A percentile compares a stretch with the other conserved stretches of the same genome.
Evolutionary conservation across 176 grass and related monocot genomes (phyloP).

Genomic region (Dactylis glomerata): DNA sequence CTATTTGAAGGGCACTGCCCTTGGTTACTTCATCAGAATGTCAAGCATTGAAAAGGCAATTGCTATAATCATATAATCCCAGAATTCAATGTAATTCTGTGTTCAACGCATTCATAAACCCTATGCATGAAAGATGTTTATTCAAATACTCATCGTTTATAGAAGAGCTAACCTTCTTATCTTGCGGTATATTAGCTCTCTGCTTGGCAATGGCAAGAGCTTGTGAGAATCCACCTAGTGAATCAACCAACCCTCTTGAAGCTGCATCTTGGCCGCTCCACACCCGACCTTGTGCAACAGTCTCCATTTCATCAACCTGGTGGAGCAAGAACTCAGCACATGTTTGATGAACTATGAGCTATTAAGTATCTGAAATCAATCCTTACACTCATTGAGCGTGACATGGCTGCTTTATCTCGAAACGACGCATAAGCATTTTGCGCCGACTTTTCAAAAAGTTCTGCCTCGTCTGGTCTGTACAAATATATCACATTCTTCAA

Average conservation of each 20-base stretch:
- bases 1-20: not conserved
- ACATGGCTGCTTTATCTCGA: conserved; percentile 94
- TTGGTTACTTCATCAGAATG: conserved; percentile 18
- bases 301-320: conserved; percentile 95
- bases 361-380: conserved; percentile 13
- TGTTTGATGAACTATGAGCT: conserved; percentile 26
- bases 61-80: not conserved
- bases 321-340: conserved; percentile 36
- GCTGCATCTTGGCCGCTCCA: conserved; percentile 89
- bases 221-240: conserved; percentile 79
- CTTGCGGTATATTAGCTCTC: conserved; percentile 83
- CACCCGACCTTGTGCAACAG: conserved; percentile 91
- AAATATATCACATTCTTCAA: conserved; percentile 33
- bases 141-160: not conserved
- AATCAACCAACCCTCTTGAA: conserved; percentile 90
- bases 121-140: not conserved
- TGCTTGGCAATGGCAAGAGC: conserved; percentile 94
- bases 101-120: not conserved
- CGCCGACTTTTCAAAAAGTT: conserved; percentile 75
- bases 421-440: conserved; percentile 76
- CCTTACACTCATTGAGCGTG: conserved; percentile 88
- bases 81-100: not conserved
- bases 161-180: conserved; percentile 62
- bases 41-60: not conserved
- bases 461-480: conserved; percentile 71